Percentiles rank a stretch among this genome's conserved stretches.
Conservation (phyloP, 2,329 filamentous ascomycete species). For the Aspergillus chevalieri region DNA sequence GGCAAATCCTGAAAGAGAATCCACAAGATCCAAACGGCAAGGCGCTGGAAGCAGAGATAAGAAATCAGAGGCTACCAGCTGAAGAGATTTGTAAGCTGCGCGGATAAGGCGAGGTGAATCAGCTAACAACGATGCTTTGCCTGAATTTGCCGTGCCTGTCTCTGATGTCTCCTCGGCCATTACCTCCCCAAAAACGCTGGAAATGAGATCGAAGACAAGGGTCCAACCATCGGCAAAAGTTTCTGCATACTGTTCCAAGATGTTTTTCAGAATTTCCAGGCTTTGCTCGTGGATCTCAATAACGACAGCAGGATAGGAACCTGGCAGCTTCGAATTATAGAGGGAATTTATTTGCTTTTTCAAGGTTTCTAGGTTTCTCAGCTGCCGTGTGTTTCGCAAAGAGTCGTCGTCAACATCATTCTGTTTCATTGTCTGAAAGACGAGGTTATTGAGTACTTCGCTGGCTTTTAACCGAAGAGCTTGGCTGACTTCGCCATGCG, state of each 20-base stretch:
- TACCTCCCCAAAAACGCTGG: constrained; percentile 63
- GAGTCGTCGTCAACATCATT: constrained; percentile 35
- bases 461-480: constrained; percentile 48
- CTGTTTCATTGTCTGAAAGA: constrained; percentile 39
- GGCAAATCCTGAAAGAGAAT: constrained; percentile 84
- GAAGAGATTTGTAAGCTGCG: constrained; percentile 79
- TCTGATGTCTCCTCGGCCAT: constrained; percentile 27
- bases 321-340: constrained; percentile 49
- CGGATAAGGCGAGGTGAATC: constrained; percentile 69
- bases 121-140: constrained; percentile 20
- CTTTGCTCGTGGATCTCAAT: constrained; percentile 74
- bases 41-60: constrained; percentile 63
- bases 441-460: constrained; percentile 51
- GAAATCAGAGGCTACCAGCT: constrained; percentile 94
- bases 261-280: constrained; percentile 70
- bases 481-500: constrained; percentile 32
- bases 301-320: constrained; percentile 58
- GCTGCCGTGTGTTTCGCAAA: constrained; percentile 58
- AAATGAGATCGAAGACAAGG: constrained; percentile 76
- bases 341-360: constrained; percentile 56
- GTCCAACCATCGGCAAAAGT: constrained; percentile 77
- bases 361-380: constrained; percentile 63
- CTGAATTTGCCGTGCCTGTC: constrained; percentile 6
- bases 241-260: constrained; percentile 86
- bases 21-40: constrained; percentile 71